These are phyloP conservation scores for Oenanthe sinensis DNA, from an alignment of 129 eudicot species.

Conservation along the genomic window DNA sequence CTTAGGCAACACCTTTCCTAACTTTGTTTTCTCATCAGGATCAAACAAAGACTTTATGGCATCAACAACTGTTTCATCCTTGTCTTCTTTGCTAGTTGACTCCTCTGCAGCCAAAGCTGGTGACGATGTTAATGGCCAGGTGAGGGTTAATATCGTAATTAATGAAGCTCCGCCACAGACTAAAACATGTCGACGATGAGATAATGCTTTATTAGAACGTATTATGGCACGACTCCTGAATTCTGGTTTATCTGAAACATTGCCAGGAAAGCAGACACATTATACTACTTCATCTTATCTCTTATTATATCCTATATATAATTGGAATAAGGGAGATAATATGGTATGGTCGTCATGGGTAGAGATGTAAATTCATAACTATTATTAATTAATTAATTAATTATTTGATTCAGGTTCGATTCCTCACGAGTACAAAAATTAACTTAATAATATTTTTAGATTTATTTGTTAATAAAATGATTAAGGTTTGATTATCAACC, in stretches of 20 bases:
- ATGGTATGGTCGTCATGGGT: too few relatives aligned
- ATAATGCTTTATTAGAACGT: conserved; percentile 15
- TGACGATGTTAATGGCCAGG: conserved; percentile 18
- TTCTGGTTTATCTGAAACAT: conserved; percentile 34
- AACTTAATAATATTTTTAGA: too few relatives aligned
- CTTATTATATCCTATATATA: too few relatives aligned
- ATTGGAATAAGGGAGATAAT: too few relatives aligned
- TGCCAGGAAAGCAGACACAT: not conserved
- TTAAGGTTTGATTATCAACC: too few relatives aligned
- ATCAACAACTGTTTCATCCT: conserved; percentile 60
- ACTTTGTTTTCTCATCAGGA: conserved; percentile 88
- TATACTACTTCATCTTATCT: not conserved
- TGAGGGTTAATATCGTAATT: conserved; percentile 25
- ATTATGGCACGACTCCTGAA: conserved; percentile 16
- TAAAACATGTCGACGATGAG: conserved; percentile 36
- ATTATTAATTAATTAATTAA: too few relatives aligned
- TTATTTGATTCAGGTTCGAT: too few relatives aligned
- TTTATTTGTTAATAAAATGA: too few relatives aligned
- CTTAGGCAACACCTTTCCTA: conserved; percentile 89
- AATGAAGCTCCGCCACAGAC: conserved; percentile 25
- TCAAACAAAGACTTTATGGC: conserved; percentile 65
- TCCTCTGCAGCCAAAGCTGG: conserved; percentile 57
- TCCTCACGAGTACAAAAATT: too few relatives aligned
- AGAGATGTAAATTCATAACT: too few relatives aligned
- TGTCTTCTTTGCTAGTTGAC: conserved; percentile 22